Evolutionary conservation across 345 rosid genomes (phyloP), one percentile per base, ranked within the genome.

Genomic region (Aegle marmelos): DNA sequence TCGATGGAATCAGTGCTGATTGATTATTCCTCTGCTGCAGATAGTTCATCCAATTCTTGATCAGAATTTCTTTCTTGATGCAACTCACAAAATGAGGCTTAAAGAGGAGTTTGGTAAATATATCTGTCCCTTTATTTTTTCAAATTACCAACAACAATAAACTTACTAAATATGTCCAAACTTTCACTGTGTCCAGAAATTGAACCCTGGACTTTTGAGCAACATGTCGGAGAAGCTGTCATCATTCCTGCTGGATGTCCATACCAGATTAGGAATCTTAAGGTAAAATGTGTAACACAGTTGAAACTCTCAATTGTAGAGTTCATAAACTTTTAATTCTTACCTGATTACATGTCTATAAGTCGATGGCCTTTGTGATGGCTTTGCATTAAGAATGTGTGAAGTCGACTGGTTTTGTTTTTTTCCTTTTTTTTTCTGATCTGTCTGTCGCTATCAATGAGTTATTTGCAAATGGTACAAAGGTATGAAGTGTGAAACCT

Each of bases 201-300:
- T 68, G 99, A 92, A 79, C 99, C 99, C 27, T 94, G 99, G 97
- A 88, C 89, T 84, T 92, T 96, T 83, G 83, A 92, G 86, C 99
- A 94, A 79, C 92, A 90, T 82, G 89, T 94, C 36, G 99, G 98
- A 71, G 99, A 96, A 87, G 99, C 98, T 78, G 92, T 96, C 77
- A 81, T 92, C 65, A 81, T 96, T 78, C 98, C 99, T 70, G 88
- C 97, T 30, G 99, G 99, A 83, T 94, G 97, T 79, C 98, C 98
- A 5, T 96, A 91, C 81, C 99, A 96, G 86, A 85, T 87, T 68
- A 91, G 85, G 90, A 94, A 91, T 81, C 84, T 87, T 39, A 96
- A 90, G 98, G 97, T 96, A 85, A 79, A 6, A 22, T 37, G 66
- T 72, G 54, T 39, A 8, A 8, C 8, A 41, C 13, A 33, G 27